Percentiles rank a stretch among this genome's conserved stretches.
Conservation (phyloP, 108 stramenopile genomes). For the Mediolabrus comicus region DNA sequence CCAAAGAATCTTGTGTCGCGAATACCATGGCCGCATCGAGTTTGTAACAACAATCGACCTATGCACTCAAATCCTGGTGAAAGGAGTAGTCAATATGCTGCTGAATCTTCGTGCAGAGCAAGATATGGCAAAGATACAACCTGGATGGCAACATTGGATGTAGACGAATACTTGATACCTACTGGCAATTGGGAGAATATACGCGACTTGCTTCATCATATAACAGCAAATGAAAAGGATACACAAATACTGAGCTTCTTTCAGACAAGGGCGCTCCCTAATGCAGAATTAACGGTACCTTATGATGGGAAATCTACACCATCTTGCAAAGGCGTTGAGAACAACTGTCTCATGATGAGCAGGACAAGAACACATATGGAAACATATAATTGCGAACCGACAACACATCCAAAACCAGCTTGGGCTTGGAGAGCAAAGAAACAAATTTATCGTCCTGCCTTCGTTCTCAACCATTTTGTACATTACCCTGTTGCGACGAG, state of each 20-base stretch:
- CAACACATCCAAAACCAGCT: conserved; percentile 35
- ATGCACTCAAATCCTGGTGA: conserved; percentile 70
- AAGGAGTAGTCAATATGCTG: conserved; percentile 77
- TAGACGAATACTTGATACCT: conserved; percentile 79
- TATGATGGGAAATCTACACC: conserved; percentile 13
- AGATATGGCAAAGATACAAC: conserved; percentile 68
- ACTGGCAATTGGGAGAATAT: conserved; percentile 39
- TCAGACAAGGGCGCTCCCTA: conserved; percentile 42
- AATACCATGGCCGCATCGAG: conserved; percentile 62
- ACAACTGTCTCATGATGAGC: conserved; percentile 36
- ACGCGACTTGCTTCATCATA: conserved; percentile 17
- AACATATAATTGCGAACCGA: conserved; percentile 43
- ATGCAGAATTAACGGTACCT: conserved; percentile 26
- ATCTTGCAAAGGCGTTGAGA: neutral
- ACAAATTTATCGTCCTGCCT: conserved; percentile 38
- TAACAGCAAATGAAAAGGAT: conserved; percentile 14
- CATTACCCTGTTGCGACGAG: conserved; percentile 33
- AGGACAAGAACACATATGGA: conserved; percentile 31
- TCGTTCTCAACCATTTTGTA: conserved; percentile 41
- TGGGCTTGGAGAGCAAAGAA: conserved; percentile 44
- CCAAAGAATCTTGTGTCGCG: conserved; percentile 43
- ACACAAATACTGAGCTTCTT: conserved; percentile 57
- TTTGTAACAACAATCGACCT: conserved; percentile 82
- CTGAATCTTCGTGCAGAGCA: conserved; percentile 71
- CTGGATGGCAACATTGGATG: conserved; percentile 81